Evolutionary conservation across 306 rosid species (phyloP), one percentile per base, ranked within the genome.

Genomic region (Mucuna pruriens): DNA sequence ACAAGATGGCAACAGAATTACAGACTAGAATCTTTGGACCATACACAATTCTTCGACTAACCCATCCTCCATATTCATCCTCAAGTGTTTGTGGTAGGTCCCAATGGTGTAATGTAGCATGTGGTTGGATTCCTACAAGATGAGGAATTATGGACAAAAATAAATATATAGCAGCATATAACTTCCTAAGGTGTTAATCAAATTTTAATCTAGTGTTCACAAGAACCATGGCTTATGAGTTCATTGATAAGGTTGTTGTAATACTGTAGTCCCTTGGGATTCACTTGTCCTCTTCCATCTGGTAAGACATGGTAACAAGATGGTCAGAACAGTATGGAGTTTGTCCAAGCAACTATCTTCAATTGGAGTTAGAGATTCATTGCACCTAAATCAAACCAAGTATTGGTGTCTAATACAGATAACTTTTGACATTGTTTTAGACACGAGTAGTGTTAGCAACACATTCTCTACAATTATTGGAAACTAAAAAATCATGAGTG

Each of bases 41-140:
- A 13, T 84, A 87, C 91, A 89, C 82, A 46, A 87, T 78, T 45
- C 48, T 71, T 77, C 57, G 69, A 57, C 80, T 80, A 69, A 89
- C 31, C 92, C 90, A 89, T 84, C 92, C 95, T 76, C 89, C 90
- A 55, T 91, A 91, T 36, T 85, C 85, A 58, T 89, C 92, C 26
- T 91, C 95, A 26, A 91, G 89, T 52, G 88, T 77, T 55, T 89
- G 91, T 19, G 92, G 95, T 5, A 85, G 84, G 75, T 87, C 92
- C 26, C 13, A 17, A 51, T 89, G 88, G 65, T 82, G 81, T 72
- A 89, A 57, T 48, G 91, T 87, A 46, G 89, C 80, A 84, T 91
- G 92, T 52, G 95, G 85, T 49, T 91, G 77, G 55, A 91, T 89
- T 82, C 92, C 95, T 90, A 71, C 69, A 64, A 76, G 31, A n/a